phyloP scores from a whole-genome alignment of 768 basidiomycete species.

The Kwoniella heveanensis region DNA sequence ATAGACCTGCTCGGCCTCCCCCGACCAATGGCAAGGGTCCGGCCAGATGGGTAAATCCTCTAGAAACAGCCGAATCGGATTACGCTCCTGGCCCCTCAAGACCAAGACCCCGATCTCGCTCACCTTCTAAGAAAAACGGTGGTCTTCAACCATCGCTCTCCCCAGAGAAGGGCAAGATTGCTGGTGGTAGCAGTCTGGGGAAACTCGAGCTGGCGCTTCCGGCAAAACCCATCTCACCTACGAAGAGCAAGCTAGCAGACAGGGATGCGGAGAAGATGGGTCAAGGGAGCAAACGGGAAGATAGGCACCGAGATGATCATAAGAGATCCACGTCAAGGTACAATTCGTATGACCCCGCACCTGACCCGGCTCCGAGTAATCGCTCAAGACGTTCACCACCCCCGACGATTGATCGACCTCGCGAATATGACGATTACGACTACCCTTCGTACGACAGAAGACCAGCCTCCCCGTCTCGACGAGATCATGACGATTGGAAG shows the following conservation, averaged over 20 bases:
- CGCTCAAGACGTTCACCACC: background rate
- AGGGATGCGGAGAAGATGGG: background rate
- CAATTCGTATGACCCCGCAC: background rate
- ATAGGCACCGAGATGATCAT: background rate
- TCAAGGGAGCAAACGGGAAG: background rate
- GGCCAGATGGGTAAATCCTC: slow-evolving; percentile 13
- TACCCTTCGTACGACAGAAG: background rate
- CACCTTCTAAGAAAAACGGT: background rate
- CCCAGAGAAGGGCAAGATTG: background rate
- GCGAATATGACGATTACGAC: background rate
- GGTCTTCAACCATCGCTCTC: background rate
- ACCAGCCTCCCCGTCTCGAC: background rate
- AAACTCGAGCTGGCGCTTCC: background rate
- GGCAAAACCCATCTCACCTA: background rate
- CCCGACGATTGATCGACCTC: background rate
- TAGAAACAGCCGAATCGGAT: slow-evolving; percentile 2
- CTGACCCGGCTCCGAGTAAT: background rate
- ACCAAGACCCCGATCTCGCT: background rate
- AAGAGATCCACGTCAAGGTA: background rate
- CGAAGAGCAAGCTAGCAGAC: background rate
- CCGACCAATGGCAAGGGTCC: background rate
- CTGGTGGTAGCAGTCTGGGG: no score
- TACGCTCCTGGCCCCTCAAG: slow-evolving; percentile 14
- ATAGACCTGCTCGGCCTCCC: slow-evolving; percentile 2
- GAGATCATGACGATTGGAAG: background rate